Percentiles rank a stretch among this genome's conserved stretches.
These are phyloP conservation scores for Auricularia sp. DNA, from an alignment of 768 basidiomycete genomes.

Conservation along the genomic window DNA sequence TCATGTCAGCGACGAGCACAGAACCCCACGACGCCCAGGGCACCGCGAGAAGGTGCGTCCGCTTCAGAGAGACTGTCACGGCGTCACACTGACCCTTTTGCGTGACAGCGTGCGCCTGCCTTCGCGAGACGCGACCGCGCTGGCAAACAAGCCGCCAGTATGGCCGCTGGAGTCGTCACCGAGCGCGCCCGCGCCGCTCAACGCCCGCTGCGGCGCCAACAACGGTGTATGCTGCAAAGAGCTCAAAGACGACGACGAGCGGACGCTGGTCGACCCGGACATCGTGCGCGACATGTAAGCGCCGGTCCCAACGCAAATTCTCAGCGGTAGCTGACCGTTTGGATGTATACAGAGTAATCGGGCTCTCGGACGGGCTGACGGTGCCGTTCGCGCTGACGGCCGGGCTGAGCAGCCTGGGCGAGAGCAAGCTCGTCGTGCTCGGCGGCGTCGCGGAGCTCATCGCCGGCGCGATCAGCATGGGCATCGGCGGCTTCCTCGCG, in stretches of 20 bases:
- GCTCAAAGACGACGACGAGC: constrained; percentile 67
- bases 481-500: constrained; percentile 94
- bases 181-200: constrained; percentile 7
- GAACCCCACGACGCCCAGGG: not conserved
- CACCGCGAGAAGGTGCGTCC: not conserved
- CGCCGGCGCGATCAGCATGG: constrained; percentile 96
- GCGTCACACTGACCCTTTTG: too few species aligned
- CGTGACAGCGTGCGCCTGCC: not conserved
- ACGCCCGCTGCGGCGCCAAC: constrained; percentile 4
- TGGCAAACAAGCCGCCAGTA: not conserved
- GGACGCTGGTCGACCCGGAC: constrained; percentile 78
- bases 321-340: not conserved
- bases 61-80: not conserved
- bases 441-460: constrained; percentile 95
- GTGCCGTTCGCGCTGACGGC: constrained; percentile 89
- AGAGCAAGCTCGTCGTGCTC: constrained; percentile 83
- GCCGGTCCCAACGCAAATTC: constrained; percentile 19
- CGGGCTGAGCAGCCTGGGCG: constrained; percentile 80
- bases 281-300: constrained; percentile 72
- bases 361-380: constrained; percentile 83
- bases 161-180: not conserved
- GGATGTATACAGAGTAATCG: constrained; percentile 53
- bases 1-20: not conserved
- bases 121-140: not conserved
- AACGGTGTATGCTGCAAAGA: constrained; percentile 81